Percentiles rank a stretch among this genome's conserved stretches.
These are phyloP conservation scores for Plectosphaerella sp. DNA, from an alignment of 2,329 filamentous ascomycete species.

Conservation along the genomic window DNA sequence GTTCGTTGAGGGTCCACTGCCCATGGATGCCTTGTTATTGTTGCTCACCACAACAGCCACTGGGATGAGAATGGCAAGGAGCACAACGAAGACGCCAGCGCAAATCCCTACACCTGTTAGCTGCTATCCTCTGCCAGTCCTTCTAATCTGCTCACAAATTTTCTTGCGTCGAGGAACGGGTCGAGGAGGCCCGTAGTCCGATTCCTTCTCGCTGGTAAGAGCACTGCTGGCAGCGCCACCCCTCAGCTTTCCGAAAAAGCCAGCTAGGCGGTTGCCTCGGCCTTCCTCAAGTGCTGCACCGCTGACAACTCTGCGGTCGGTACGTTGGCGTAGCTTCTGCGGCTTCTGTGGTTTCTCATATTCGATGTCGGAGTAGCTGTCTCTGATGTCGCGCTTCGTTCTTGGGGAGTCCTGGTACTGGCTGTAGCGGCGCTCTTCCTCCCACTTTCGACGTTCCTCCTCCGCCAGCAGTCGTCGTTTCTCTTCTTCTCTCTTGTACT, in stretches of 20 bases:
- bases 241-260: constrained; percentile 24
- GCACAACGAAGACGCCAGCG: constrained; percentile 44
- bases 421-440: constrained; percentile 1
- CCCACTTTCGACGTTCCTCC: constrained; percentile 7
- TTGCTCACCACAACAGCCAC: constrained; percentile 64
- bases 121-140: constrained; percentile 4
- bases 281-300: constrained; percentile 68
- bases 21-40: constrained; percentile 25
- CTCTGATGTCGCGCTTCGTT: constrained; percentile 9
- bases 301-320: constrained; percentile 61
- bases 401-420: constrained; percentile 10
- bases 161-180: constrained; percentile 53
- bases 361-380: constrained; percentile 18
- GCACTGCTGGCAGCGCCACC: constrained; percentile 42
- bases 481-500: constrained; percentile 12
- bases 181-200: constrained; percentile 34
- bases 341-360: constrained; percentile 28
- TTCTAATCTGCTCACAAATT: constrained; percentile 43
- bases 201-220: constrained; percentile 45
- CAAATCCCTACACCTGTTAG: constrained; percentile 46
- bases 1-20: background rate
- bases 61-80: constrained; percentile 64
- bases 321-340: constrained; percentile 28
- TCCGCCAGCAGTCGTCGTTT: constrained; percentile 1
- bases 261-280: constrained; percentile 23